Conservation (phyloP, 768 basidiomycete species). For the Glaciozyma antarctica region DNA sequence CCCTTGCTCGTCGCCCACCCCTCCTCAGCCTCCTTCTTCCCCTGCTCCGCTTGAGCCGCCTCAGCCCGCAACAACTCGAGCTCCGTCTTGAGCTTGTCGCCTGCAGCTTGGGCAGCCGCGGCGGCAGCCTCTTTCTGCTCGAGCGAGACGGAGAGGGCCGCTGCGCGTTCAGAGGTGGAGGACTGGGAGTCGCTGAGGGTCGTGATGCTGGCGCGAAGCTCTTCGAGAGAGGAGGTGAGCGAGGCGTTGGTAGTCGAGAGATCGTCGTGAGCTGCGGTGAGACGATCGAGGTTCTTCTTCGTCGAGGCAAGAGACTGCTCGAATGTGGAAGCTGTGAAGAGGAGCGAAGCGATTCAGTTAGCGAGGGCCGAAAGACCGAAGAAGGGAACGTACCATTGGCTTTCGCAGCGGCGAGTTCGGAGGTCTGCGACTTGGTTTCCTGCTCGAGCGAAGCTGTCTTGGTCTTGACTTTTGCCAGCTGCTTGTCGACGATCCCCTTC, state of each 20-base stretch:
- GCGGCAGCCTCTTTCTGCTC: constrained; percentile 12
- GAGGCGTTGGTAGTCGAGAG: constrained; percentile 8
- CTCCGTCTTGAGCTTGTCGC: neutral
- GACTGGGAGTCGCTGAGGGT: constrained; percentile 11
- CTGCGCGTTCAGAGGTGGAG: constrained; percentile 9
- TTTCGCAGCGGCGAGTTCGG: constrained; percentile 14
- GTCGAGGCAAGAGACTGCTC: constrained; percentile 15
- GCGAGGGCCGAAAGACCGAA: no score
- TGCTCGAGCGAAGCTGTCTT: constrained; percentile 20
- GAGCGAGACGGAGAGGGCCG: constrained; percentile 18
- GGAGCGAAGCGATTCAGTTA: no score
- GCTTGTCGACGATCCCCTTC: constrained; percentile 36
- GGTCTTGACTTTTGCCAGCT: constrained; percentile 56
- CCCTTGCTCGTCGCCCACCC: constrained; percentile 16
- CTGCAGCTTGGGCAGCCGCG: neutral
- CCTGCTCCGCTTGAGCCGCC: constrained; percentile 5
- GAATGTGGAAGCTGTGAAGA: constrained; percentile 3
- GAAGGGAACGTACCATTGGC: neutral
- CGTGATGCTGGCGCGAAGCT: constrained; percentile 16
- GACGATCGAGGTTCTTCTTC: constrained; percentile 14
- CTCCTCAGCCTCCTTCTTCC: constrained; percentile 11
- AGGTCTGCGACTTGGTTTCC: neutral
- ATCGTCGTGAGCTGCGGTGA: constrained; percentile 2
- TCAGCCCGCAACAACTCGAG: constrained; percentile 10
- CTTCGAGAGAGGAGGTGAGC: constrained; percentile 11